These are phyloP conservation scores for Volvariella surrecta DNA, from an alignment of 1,284 basidiomycete species.

Conservation along the genomic window DNA sequence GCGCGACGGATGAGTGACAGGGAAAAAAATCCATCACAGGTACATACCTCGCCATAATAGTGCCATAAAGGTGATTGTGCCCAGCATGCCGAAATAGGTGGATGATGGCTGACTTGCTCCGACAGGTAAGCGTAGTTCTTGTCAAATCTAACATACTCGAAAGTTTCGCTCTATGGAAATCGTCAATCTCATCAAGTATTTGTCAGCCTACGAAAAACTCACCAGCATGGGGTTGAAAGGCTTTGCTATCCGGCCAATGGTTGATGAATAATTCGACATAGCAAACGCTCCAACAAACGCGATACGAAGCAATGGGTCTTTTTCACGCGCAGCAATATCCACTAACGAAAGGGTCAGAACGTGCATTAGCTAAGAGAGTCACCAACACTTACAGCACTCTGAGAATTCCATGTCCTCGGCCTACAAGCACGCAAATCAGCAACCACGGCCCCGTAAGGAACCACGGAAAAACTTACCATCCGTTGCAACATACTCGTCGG, in stretches of 20 bases:
- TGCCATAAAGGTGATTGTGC: slow-evolving; percentile 86
- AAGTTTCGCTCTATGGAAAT: slow-evolving; percentile 65
- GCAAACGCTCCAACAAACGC: slow-evolving; percentile 96
- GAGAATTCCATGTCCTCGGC: slow-evolving; percentile 96
- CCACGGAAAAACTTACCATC: slow-evolving; percentile 41
- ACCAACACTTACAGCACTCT: slow-evolving; percentile 68
- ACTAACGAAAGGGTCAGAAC: slow-evolving; percentile 32
- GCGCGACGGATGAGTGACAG: slow-evolving; percentile 1
- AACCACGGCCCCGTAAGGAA: background rate
- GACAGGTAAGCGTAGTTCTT: slow-evolving; percentile 90
- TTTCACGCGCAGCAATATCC: slow-evolving; percentile 75
- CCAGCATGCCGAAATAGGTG: slow-evolving; percentile 96
- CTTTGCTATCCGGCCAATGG: slow-evolving; percentile 92
- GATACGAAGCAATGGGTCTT: slow-evolving; percentile 76
- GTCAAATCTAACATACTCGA: slow-evolving; percentile 87
- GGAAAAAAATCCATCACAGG: background rate
- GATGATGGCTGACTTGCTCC: slow-evolving; percentile 95
- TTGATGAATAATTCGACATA: slow-evolving; percentile 97
- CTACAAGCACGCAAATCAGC: slow-evolving; percentile 22
- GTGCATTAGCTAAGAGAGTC: background rate
- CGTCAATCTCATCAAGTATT: slow-evolving; percentile 1
- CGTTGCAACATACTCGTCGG: slow-evolving; percentile 92
- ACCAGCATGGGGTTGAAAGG: slow-evolving; percentile 92
- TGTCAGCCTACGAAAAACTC: slow-evolving; percentile 16
- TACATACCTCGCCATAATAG: slow-evolving; percentile 80